Percentiles rank a stretch among this genome's conserved stretches.
These are phyloP conservation scores for Penicillium sp. DNA, from an alignment of 2,329 filamentous ascomycete genomes.

Conservation along the genomic window DNA sequence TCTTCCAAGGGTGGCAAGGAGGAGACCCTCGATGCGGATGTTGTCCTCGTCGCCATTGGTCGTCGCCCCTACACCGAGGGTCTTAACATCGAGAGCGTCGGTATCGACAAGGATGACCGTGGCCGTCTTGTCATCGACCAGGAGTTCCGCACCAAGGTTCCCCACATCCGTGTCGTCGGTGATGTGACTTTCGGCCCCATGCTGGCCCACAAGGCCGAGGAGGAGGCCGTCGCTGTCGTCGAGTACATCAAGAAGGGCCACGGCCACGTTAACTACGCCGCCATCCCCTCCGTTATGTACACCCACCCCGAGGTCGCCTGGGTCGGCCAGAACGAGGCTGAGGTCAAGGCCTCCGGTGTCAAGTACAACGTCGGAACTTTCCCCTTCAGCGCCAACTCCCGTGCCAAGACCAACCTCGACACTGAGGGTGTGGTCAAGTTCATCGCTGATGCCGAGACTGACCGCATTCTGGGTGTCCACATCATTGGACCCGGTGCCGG, in stretches of 20 bases:
- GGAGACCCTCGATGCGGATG: conserved; percentile 88
- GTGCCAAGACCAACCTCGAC: conserved; percentile 98
- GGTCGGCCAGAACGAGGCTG: conserved; percentile 97
- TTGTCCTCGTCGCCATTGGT: conserved; percentile 94
- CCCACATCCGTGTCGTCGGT: conserved; percentile 95
- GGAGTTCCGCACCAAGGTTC: conserved; percentile 96
- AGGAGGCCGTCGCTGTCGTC: conserved; percentile 90
- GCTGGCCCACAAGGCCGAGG: conserved; percentile 99
- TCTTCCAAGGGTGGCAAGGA: conserved; percentile 94
- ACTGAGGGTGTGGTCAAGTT: conserved; percentile 97
- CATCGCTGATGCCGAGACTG: conserved; percentile 91
- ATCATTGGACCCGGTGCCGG: conserved; percentile 95
- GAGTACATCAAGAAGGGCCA: conserved; percentile 98
- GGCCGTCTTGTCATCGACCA: conserved; percentile 96
- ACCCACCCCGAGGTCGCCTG: conserved; percentile 97
- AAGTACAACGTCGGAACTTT: conserved; percentile 93
- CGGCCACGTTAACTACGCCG: conserved; percentile 98
- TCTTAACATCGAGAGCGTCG: conserved; percentile 90
- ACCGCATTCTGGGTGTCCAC: conserved; percentile 91
- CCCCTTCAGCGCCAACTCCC: conserved; percentile 97
- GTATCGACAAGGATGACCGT: conserved; percentile 71
- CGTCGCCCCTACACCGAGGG: conserved; percentile 91
- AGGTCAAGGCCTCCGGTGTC: conserved; percentile 84
- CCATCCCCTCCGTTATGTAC: conserved; percentile 99
- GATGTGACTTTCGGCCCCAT: conserved; percentile 97